Base-by-base conservation (phyloP, 257 asterid genomes). In the Solanum piurae region DNA sequence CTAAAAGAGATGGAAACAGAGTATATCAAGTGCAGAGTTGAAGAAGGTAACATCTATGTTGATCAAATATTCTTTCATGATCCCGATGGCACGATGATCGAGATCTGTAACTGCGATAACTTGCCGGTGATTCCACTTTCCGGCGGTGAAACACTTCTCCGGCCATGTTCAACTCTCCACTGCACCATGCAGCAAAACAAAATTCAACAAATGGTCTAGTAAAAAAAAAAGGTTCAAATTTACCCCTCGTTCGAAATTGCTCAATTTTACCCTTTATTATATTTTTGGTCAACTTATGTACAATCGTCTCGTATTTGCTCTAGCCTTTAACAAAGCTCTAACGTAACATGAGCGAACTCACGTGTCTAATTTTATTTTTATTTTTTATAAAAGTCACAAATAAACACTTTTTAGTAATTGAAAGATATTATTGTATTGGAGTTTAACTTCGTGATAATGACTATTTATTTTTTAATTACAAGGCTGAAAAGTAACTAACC, bases 11-110 rank as follows among this genome's bases (percentile, higher is more conserved):
- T 84, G 91, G 86, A 38, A 36, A 84, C 79, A 36, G 49, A 89
- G 37, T 84, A 87, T 73, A 89, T 89, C 3, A 77, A 85, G 34
- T 38, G 60, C 37, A 83, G 88, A 38, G 91, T 89, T 23, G 89
- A 89, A 36, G 91, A 89, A 89, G 91, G 91, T 10, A 88, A 86
- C 4, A 84, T 87, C n/a, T 49, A 87, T 16, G 84, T 89, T 4
- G 91, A 89, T 77, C 91, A 89, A 38, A 31, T 87, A 9, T 89
- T 89, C 33, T 89, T 89, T 85, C 91, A 89, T 20, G 89, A 89
- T 29, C 91, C 91, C 1, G 89, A 89, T 74, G 91, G 91, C 3
- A 87, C 71, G 60, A 89, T 89, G 91, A 87, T 89, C 60, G 91
- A 89, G 74, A 89, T 89, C 34, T 89, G 91, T 75, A 89, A 87